phyloP scores from a whole-genome alignment of 129 eudicot genomes.

The Centrapalus pauciflorus region DNA sequence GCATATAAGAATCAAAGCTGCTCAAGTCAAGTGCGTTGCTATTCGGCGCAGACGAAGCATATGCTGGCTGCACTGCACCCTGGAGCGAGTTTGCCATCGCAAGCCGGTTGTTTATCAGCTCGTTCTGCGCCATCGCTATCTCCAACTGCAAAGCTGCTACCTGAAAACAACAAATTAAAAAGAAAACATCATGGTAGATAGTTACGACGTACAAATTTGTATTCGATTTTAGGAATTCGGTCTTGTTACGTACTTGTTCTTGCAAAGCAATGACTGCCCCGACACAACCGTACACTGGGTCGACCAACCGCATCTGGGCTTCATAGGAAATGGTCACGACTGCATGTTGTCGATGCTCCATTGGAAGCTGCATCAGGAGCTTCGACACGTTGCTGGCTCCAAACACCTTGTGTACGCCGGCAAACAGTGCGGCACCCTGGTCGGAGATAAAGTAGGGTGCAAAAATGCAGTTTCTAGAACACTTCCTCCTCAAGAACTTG shows the following conservation, averaged over 20 bases:
- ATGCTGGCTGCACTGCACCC: constrained; percentile 31
- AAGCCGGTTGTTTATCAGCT: constrained; percentile 40
- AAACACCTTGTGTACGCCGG: constrained; percentile 86
- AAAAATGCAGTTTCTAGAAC: constrained; percentile 66
- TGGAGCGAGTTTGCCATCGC: constrained; percentile 43
- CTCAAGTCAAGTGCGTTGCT: constrained; percentile 17
- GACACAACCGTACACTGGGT: constrained; percentile 86
- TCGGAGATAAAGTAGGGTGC: constrained; percentile 81
- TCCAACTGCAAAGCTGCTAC: constrained; percentile 48
- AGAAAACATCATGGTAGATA: neutral
- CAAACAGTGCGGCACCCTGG: constrained; percentile 84
- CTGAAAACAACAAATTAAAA: constrained; percentile 27
- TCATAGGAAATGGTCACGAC: constrained; percentile 68
- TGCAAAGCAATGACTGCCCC: constrained; percentile 65
- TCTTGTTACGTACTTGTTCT: constrained; percentile 56
- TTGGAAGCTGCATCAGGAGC: constrained; percentile 64
- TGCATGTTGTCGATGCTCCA: constrained; percentile 51
- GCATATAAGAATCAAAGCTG: constrained; percentile 14
- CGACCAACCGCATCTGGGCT: constrained; percentile 85
- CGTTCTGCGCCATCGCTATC: constrained; percentile 54
- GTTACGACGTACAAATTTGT: too few species aligned
- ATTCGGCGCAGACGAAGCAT: constrained; percentile 38
- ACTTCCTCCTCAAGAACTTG: constrained; percentile 86
- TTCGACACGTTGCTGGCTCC: constrained; percentile 94
- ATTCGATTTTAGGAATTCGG: neutral